phyloP scores from a whole-genome alignment of 257 asterid species.

The Scutellaria minor region DNA sequence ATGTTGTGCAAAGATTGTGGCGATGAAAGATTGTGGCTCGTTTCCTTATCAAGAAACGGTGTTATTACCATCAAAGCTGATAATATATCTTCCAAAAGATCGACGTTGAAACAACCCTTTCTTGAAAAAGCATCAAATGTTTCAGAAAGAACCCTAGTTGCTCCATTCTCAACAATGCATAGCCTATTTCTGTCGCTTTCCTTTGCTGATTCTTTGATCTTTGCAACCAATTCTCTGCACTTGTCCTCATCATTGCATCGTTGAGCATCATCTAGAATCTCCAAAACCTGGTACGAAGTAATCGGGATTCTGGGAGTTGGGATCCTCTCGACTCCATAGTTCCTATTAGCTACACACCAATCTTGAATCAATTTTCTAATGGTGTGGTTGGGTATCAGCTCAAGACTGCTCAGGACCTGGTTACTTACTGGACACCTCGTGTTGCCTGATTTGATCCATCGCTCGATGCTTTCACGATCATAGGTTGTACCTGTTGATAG shows the following conservation, averaged over 20 bases:
- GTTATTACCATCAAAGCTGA: constrained; percentile 35
- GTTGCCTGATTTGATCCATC: constrained; percentile 56
- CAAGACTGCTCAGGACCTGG: constrained; percentile 35
- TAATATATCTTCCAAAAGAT: constrained; percentile 42
- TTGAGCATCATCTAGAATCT: constrained; percentile 33
- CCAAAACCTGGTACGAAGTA: constrained; percentile 38
- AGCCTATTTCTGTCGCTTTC: constrained; percentile 56
- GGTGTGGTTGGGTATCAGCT: constrained; percentile 46
- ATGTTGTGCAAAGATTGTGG: constrained; percentile 38
- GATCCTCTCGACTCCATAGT: constrained; percentile 51
- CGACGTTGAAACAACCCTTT: background rate
- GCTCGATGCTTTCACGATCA: constrained; percentile 60
- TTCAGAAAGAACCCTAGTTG: constrained; percentile 38
- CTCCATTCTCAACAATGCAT: constrained; percentile 41
- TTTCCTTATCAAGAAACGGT: constrained; percentile 43
- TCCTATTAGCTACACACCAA: constrained; percentile 58
- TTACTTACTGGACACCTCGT: constrained; percentile 58
- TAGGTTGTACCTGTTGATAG: constrained; percentile 63
- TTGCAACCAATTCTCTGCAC: constrained; percentile 39
- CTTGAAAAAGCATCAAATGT: constrained; percentile 44
- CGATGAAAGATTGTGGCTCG: constrained; percentile 40
- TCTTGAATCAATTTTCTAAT: constrained; percentile 54
- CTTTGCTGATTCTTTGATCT: constrained; percentile 37
- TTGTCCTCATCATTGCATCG: constrained; percentile 12
- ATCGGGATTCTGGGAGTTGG: constrained; percentile 56